These are phyloP conservation scores for Urostyla sp. DNA, from an alignment of 73 alveolate species.

Conservation along the genomic window DNA sequence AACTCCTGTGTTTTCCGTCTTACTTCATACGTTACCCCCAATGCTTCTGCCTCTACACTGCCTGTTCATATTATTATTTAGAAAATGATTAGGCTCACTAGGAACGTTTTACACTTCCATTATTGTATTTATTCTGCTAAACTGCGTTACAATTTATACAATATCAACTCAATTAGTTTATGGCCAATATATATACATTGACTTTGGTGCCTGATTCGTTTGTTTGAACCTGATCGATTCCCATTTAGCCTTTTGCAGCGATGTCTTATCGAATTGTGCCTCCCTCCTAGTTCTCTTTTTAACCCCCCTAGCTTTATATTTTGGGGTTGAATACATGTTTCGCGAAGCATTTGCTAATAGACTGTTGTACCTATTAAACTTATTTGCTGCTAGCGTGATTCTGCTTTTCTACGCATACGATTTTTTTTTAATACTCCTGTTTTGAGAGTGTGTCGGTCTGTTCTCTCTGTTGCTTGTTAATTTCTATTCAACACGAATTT, in stretches of 20 bases:
- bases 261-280: neutral
- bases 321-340: conserved; percentile 28
- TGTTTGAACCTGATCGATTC: conserved; percentile 23
- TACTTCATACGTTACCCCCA: neutral
- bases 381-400: conserved; percentile 41
- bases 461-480: conserved; percentile 33
- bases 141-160: neutral
- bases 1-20: too few relatives aligned
- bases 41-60: neutral
- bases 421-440: conserved; percentile 24
- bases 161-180: neutral
- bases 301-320: conserved; percentile 10
- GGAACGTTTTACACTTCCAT: conserved; percentile 23
- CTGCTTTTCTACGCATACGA: conserved; percentile 5
- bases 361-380: conserved; percentile 16
- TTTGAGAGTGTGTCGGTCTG: conserved; percentile 28
- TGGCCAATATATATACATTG: neutral
- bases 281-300: neutral
- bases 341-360: conserved; percentile 17
- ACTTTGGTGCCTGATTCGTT: conserved; percentile 27
- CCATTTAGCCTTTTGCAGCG: conserved; percentile 17
- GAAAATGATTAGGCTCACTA: conserved; percentile 27
- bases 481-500: conserved; percentile 16
- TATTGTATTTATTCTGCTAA: neutral
- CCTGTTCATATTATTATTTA: conserved; percentile 1